Base-by-base conservation (phyloP, 2,329 filamentous ascomycete species). In the Fusarium denticulatum region DNA sequence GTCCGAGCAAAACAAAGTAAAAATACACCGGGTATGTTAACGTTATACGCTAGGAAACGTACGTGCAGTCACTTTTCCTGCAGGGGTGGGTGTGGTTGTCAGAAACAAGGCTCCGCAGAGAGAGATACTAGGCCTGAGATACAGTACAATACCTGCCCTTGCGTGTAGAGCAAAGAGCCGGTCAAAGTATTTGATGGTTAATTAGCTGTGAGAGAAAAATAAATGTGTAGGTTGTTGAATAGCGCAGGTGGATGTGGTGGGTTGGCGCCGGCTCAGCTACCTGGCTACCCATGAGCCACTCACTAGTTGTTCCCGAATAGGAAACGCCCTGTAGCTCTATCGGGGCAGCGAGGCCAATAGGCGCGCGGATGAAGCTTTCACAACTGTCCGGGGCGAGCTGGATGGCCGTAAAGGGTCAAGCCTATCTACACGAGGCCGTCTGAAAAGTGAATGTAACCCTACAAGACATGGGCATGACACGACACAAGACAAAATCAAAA, bases 341-440 rank as follows among this genome's bases (percentile, higher is more conserved):
- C 74, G 63, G 74, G 28, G 49, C 65, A 62, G 71, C 60, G 67
- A 69, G 74, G 66, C 76, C 76, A 78, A 78, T 78, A 78, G 76
- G 61, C 76, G 76, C 75, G 73, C 76, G 76, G 71, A 75, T 78
- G 60, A 64, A 64, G 47, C 63, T 71, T 46, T 58, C 45, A 56
- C 67, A 77, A 68, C 65, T 66, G 71, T 74, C 72, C 58, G 76
- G 67, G 76, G 76, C 76, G 73, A 75, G 76, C 76, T 78, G 76
- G 76, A 78, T 62, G 69, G 73, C 74, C 67, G 49, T 53, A 77
- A 74, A 65, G 42, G 73, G 75, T 76, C 61, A 77, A 71, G 75
- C 32, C 58, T 50, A 49, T 47, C 60, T 60, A 62, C 45, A 60
- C 53, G 72, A 77, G 64, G 69, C 70, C 75, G 73, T 73, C 74